A percentile compares a stretch with the other conserved stretches of the same genome.
Evolutionary conservation across 108 stramenopile genomes (phyloP).

Genomic region (Craspedostauros australis): DNA sequence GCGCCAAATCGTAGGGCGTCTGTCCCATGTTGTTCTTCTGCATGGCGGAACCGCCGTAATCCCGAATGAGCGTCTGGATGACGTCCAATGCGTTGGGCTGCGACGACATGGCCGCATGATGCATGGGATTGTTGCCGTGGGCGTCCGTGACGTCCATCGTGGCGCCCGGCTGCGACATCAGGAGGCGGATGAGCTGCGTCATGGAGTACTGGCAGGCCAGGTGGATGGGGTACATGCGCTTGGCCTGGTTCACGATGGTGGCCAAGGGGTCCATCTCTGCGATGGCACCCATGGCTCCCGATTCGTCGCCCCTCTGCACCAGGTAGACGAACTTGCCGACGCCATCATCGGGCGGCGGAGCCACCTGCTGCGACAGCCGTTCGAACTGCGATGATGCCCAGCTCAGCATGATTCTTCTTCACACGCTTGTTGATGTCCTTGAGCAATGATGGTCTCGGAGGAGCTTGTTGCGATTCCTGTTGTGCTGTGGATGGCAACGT

Average conservation of each 20-base stretch:
- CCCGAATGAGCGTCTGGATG: slow-evolving; percentile 54
- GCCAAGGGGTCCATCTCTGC: slow-evolving; percentile 22
- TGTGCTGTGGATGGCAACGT: background rate
- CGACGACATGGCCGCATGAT: slow-evolving; percentile 55
- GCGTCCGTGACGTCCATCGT: slow-evolving; percentile 42
- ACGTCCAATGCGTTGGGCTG: slow-evolving; percentile 24
- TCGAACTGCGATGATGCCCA: slow-evolving; percentile 74
- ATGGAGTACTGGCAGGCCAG: slow-evolving; percentile 46
- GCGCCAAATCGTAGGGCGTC: slow-evolving; percentile 81
- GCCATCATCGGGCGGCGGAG: slow-evolving; percentile 72
- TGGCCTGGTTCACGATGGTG: slow-evolving; percentile 29
- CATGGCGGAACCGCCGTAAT: slow-evolving; percentile 39
- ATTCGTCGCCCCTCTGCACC: slow-evolving; percentile 35
- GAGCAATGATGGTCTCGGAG: no score
- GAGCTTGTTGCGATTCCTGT: background rate
- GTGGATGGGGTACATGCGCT: slow-evolving; percentile 62
- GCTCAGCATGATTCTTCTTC: slow-evolving; percentile 62
- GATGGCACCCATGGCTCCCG: slow-evolving; percentile 39
- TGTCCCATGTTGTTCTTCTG: slow-evolving; percentile 51
- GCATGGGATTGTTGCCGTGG: slow-evolving; percentile 65
- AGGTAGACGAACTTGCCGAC: slow-evolving; percentile 32
- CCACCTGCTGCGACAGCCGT: slow-evolving; percentile 62
- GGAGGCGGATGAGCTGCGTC: slow-evolving; percentile 23
- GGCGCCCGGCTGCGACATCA: slow-evolving; percentile 42
- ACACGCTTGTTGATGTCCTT: no score